phyloP scores from a whole-genome alignment of 1,139 yeast species.

The Torulaspora globosa region DNA sequence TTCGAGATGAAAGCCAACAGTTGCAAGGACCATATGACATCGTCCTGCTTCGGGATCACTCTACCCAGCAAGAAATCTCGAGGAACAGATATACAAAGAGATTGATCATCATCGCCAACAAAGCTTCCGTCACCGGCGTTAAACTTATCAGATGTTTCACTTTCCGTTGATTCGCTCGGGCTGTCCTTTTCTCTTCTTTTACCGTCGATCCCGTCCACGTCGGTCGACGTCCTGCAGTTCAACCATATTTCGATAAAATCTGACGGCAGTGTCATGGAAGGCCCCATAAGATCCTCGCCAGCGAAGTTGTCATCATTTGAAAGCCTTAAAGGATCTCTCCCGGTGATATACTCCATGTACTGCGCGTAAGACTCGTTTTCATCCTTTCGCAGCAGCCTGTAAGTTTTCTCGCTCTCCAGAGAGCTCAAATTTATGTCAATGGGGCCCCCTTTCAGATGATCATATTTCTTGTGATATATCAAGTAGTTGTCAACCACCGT shows the following conservation, averaged over 20 bases:
- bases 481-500: slow-evolving; percentile 86
- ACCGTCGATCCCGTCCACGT: neutral
- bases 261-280: slow-evolving; percentile 20
- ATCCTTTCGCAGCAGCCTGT: slow-evolving; percentile 19
- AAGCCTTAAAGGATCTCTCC: slow-evolving; percentile 19
- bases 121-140: slow-evolving; percentile 17
- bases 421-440: slow-evolving; percentile 26
- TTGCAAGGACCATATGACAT: slow-evolving; percentile 90
- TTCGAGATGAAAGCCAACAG: slow-evolving; percentile 88
- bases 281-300: slow-evolving; percentile 17
- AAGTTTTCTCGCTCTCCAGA: slow-evolving; percentile 19
- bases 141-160: slow-evolving; percentile 5
- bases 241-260: slow-evolving; percentile 29
- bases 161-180: neutral
- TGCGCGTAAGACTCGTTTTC: slow-evolving; percentile 22
- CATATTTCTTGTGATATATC: slow-evolving; percentile 38
- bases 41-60: slow-evolving; percentile 84
- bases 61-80: slow-evolving; percentile 71
- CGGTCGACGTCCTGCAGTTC: slow-evolving; percentile 3
- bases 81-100: slow-evolving; percentile 42
- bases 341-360: slow-evolving; percentile 20
- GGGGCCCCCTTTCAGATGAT: slow-evolving; percentile 31
- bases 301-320: slow-evolving; percentile 15
- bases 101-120: slow-evolving; percentile 16
- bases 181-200: slow-evolving; percentile 1